phyloP scores from a whole-genome alignment of 495 filamentous ascomycete species.

The Astrothelium subdiscretum region DNA sequence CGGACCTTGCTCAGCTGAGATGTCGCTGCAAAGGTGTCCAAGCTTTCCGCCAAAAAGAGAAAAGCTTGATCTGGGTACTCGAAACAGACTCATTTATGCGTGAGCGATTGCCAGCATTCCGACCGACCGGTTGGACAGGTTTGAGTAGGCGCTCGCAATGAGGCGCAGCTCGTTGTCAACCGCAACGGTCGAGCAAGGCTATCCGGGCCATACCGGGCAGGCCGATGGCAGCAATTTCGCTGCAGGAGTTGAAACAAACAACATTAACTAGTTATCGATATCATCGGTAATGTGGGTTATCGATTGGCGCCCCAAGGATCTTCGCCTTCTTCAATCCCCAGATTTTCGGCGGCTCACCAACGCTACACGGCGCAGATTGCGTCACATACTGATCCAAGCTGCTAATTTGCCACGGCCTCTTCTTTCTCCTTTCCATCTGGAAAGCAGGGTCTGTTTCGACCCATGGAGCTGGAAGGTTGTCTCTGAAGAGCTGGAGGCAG shows the following conservation, averaged over 20 bases:
- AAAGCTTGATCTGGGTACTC: background rate
- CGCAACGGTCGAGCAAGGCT: background rate
- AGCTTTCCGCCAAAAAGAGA: background rate
- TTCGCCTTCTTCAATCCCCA: conserved; percentile 2
- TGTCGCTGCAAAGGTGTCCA: background rate
- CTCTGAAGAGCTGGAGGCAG: background rate
- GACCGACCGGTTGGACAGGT: background rate
- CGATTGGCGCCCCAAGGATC: conserved; percentile 17
- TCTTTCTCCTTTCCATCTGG: background rate
- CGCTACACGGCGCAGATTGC: background rate
- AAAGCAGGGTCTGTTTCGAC: background rate
- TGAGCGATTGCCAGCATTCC: background rate
- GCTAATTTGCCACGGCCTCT: background rate
- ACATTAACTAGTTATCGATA: conserved; percentile 17
- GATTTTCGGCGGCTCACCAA: background rate
- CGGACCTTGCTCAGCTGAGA: background rate
- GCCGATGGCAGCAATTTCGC: background rate
- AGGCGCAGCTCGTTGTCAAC: background rate
- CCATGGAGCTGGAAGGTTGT: background rate
- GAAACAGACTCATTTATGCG: background rate
- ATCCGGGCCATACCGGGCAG: background rate
- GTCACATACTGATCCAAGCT: background rate
- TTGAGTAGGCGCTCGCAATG: background rate
- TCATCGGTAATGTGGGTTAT: conserved; percentile 16
- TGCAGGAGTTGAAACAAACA: conserved; percentile 3